Evolutionary conservation across 176 grass and related monocot species (phyloP), one percentile per base, ranked within the genome.

Genomic region (Areca catechu): DNA sequence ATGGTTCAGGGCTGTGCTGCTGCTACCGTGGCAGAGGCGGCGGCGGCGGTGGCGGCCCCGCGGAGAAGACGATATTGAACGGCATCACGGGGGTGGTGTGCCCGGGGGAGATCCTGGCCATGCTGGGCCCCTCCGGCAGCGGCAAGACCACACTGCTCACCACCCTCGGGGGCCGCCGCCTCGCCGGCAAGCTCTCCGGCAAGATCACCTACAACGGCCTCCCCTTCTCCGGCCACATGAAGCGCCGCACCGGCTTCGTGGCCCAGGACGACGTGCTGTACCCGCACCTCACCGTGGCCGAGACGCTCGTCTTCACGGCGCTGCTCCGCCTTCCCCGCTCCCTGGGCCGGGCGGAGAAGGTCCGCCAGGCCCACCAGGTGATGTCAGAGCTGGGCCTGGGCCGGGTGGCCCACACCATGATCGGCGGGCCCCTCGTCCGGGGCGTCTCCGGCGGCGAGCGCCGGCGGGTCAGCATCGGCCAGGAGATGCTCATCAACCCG

Each of bases 381-480:
- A 76, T 77, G 22, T 20, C 67, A 4, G 67, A 82, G 48, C 67
- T 82, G 15, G 73, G 79, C 20, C 79, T 82, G 29, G 48, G 50
- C 19, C 34, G 54, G 20, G 16, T 82, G 79, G 50, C 53, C 67
- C 27, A 57, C 24, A 77, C 56, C 67, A 67, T 82, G 60, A 77
- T 82, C 16, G 79, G 79, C 22, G 61, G 61, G 10, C 34, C 34
- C 9, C 34, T 43, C 34, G 83, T 98, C 18, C 74, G 93, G 16
- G 93, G 93, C 4, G 70, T 98, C 1, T 98, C 93, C 7, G 93
- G 93, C 7, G 93, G 93, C 49, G 93, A 98, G 76, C 72, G 93
- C 3, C 88, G 85, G 70, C 81, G 93, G 16, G 93, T 98, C 72
- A 98, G 93, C 85, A 92, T 98, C 55, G 93, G 88, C 19, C 75